A percentile compares a stretch with the other conserved stretches of the same genome.
Evolutionary conservation across 1,284 basidiomycete species (phyloP).

Genomic region (Melanopsichium pennsylvanicum): DNA sequence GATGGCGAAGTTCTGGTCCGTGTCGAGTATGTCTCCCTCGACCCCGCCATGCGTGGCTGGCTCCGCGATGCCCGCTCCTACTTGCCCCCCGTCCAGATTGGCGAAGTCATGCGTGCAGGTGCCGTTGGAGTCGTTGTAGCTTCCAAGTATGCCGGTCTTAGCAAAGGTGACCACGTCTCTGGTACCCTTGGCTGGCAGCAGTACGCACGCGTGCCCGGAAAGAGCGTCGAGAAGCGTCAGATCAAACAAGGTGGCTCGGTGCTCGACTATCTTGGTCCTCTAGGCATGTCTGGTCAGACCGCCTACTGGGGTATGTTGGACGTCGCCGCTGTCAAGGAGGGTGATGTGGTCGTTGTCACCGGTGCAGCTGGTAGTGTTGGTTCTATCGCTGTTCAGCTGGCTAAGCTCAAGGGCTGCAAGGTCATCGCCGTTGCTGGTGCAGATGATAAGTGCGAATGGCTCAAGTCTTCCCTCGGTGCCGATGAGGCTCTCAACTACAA

Average conservation of each 20-base stretch:
- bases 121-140: constrained; percentile 76
- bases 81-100: constrained; percentile 75
- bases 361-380: constrained; percentile 58
- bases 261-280: constrained; percentile 62
- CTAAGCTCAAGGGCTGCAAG: constrained; percentile 69
- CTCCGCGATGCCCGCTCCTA: constrained; percentile 72
- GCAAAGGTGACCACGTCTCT: constrained; percentile 47
- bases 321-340: constrained; percentile 48
- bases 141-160: constrained; percentile 55
- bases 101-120: constrained; percentile 78
- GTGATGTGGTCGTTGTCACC: constrained; percentile 55
- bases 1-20: constrained; percentile 59
- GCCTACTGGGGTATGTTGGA: constrained; percentile 64
- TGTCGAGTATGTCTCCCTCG: constrained; percentile 63
- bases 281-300: constrained; percentile 65
- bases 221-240: constrained; percentile 40
- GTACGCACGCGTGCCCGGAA: constrained; percentile 38
- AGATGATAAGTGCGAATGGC: constrained; percentile 81
- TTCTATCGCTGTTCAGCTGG: constrained; percentile 71
- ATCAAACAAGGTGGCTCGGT: constrained; percentile 33
- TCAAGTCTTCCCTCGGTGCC: constrained; percentile 80
- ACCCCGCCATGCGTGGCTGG: constrained; percentile 77
- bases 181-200: constrained; percentile 54
- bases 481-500: constrained; percentile 89
- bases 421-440: constrained; percentile 85